Percentiles rank a stretch among this genome's conserved stretches.
phyloP scores from a whole-genome alignment of 2,329 filamentous ascomycete species.

The Myriosclerotinia curreyana region DNA sequence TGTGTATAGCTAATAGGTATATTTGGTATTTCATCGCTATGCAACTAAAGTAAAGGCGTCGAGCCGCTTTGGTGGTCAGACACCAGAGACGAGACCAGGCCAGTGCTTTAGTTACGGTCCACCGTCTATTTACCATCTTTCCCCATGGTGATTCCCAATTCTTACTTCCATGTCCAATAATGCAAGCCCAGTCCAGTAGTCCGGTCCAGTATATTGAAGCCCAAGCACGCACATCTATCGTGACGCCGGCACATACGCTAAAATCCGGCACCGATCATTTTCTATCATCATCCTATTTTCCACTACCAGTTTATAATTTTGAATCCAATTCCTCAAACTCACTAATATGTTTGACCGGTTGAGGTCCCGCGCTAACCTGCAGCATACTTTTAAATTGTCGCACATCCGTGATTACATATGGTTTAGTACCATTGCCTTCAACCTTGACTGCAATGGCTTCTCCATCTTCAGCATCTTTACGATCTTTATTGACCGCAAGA shows the following conservation, averaged over 20 bases:
- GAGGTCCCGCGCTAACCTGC: slow-evolving; percentile 67
- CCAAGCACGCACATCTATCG: slow-evolving; percentile 12
- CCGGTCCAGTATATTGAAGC: not conserved
- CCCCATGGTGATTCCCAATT: not conserved
- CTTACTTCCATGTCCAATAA: slow-evolving; percentile 2
- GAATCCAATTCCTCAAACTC: slow-evolving; percentile 83
- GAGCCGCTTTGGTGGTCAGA: too few relatives aligned
- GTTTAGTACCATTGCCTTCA: slow-evolving; percentile 49
- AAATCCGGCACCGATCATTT: not conserved
- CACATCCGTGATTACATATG: slow-evolving; percentile 71
- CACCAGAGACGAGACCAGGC: too few relatives aligned
- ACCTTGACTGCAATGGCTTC: slow-evolving; percentile 25
- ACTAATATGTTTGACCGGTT: slow-evolving; percentile 69
- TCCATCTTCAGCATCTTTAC: slow-evolving; percentile 34
- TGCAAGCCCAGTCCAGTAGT: not conserved
- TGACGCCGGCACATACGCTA: not conserved
- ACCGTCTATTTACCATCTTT: not conserved
- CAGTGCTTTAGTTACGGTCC: too few relatives aligned
- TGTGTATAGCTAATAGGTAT: too few relatives aligned
- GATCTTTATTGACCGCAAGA: slow-evolving; percentile 35
- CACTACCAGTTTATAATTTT: slow-evolving; percentile 59
- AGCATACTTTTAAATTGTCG: slow-evolving; percentile 76
- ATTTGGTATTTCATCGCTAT: too few relatives aligned
- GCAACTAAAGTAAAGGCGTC: too few relatives aligned
- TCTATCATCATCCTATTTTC: not conserved